phyloP scores from a whole-genome alignment of 73 alveolate species.

The Paraurostyla sp. region DNA sequence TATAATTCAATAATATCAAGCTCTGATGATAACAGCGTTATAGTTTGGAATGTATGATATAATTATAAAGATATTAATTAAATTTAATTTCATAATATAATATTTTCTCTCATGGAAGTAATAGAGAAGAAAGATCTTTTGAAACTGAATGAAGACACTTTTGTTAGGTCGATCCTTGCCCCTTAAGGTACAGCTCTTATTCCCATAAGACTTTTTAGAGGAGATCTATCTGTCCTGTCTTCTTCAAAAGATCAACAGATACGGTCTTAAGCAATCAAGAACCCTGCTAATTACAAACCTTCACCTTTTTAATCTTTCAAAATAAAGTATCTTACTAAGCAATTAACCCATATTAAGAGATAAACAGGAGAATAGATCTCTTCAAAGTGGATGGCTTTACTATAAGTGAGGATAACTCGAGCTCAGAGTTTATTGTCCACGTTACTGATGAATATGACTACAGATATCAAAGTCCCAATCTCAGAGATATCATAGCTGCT shows the following conservation, averaged over 20 bases:
- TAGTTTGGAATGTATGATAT: constrained; percentile 23
- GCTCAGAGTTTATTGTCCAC: constrained; percentile 53
- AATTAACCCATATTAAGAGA: background rate
- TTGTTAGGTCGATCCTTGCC: constrained; percentile 42
- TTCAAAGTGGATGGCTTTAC: constrained; percentile 55
- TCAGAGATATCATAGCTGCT: constrained; percentile 22
- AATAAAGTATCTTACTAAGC: constrained; percentile 8
- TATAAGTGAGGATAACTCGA: background rate
- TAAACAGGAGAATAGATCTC: constrained; percentile 34
- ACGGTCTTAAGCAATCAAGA: constrained; percentile 41
- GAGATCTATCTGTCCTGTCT: constrained; percentile 46
- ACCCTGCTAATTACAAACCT: constrained; percentile 22
- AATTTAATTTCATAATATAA: background rate
- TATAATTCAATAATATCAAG: background rate
- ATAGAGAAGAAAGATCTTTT: constrained; percentile 38
- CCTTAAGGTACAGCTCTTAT: constrained; percentile 7
- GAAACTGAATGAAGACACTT: constrained; percentile 17
- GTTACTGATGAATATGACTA: constrained; percentile 53
- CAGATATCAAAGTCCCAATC: constrained; percentile 9
- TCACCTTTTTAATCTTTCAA: constrained; percentile 39
- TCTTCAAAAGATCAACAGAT: constrained; percentile 19
- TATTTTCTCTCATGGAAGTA: constrained; percentile 11
- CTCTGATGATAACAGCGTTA: constrained; percentile 29
- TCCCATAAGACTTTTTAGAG: background rate
- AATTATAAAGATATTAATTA: background rate